Percentiles rank a stretch among this genome's conserved stretches.
Evolutionary conservation across 2,329 filamentous ascomycete genomes (phyloP).

Genomic region (Myriosclerotinia scirpicola): DNA sequence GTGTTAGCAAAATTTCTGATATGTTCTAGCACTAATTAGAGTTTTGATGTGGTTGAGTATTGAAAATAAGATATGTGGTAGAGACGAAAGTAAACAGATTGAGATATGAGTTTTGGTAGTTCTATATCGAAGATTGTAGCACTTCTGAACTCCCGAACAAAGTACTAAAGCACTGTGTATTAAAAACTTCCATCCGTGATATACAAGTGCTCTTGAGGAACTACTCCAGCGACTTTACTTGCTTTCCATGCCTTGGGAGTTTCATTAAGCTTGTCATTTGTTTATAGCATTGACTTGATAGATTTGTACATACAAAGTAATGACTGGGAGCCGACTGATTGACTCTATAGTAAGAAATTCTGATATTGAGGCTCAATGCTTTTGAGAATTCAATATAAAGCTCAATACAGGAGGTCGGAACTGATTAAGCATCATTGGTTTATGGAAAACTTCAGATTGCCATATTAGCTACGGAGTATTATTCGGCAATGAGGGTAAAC

Average conservation of each 20-base stretch:
- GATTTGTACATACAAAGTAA: slow-evolving; percentile 5
- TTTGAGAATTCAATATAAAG: background rate
- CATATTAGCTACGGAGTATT: background rate
- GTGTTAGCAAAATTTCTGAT: background rate
- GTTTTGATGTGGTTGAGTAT: background rate
- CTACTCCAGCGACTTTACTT: background rate
- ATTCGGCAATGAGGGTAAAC: slow-evolving; percentile 7
- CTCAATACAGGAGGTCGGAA: background rate
- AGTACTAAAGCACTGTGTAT: background rate
- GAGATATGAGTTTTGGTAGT: background rate
- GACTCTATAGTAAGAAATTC: background rate
- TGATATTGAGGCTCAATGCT: background rate
- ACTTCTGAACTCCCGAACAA: background rate
- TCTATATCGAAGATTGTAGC: background rate
- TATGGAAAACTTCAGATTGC: slow-evolving; percentile 9
- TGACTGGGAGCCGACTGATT: background rate
- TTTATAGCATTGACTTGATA: background rate
- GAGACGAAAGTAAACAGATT: background rate
- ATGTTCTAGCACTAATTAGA: background rate
- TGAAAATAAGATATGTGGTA: background rate
- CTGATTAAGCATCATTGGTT: background rate
- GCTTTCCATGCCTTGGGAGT: background rate
- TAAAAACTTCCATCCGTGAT: background rate
- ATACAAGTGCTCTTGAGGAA: background rate
- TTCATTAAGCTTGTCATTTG: background rate